Percentiles rank a stretch among this genome's conserved stretches.
phyloP scores from a whole-genome alignment of 768 basidiomycete genomes.

The Pulveroboletus sp. region DNA sequence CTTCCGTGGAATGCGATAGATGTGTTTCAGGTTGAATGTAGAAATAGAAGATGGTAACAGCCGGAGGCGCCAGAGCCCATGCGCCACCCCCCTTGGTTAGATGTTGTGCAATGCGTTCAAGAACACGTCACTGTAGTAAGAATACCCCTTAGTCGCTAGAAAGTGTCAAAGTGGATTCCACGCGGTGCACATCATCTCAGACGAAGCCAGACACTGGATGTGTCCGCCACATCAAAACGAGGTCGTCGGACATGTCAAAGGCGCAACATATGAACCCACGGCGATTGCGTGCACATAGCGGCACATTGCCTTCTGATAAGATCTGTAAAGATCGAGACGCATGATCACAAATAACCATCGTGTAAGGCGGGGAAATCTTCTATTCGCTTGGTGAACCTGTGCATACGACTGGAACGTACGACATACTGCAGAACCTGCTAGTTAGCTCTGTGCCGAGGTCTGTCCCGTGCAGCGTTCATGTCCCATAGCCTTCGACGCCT shows the following conservation, averaged over 20 bases:
- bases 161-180: conserved; percentile 6
- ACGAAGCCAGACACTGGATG: not conserved
- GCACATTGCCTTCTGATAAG: conserved; percentile 17
- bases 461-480: conserved; percentile 39
- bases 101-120: conserved; percentile 5
- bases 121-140: not conserved
- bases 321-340: conserved; percentile 17
- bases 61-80: not conserved
- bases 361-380: no score
- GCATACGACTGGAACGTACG: conserved; percentile 2
- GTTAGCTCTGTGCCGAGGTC: conserved; percentile 19
- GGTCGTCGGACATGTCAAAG: conserved; percentile 9
- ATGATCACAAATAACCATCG: no score
- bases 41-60: conserved; percentile 2
- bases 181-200: not conserved
- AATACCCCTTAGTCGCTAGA: not conserved
- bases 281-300: conserved; percentile 10
- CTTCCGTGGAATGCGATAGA: conserved; percentile 9
- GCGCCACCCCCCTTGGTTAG: not conserved
- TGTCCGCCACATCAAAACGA: conserved; percentile 22
- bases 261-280: conserved; percentile 11
- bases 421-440: conserved; percentile 15
- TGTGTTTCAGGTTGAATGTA: conserved; percentile 5
- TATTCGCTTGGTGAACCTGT: conserved; percentile 6
- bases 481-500: conserved; percentile 54